A percentile compares a stretch with the other conserved stretches of the same genome.
phyloP scores from a whole-genome alignment of 192 early-diverging fungal genomes.

The Coemansia sp. region DNA sequence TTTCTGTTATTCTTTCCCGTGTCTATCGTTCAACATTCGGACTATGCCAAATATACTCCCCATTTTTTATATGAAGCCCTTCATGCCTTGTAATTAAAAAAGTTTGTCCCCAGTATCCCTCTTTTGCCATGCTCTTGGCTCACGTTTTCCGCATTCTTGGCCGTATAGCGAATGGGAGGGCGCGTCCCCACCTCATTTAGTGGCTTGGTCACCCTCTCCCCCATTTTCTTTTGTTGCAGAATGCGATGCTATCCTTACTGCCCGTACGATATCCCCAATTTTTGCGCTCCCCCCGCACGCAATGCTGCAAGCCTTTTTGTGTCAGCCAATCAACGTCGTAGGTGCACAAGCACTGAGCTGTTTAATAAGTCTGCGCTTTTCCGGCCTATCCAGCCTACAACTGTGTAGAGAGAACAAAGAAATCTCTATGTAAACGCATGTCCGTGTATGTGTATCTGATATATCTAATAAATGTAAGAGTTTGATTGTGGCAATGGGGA shows the following conservation, averaged over 20 bases:
- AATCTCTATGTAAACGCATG: neutral
- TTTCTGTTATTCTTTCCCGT: neutral
- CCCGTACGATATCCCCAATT: neutral
- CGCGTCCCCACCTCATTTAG: neutral
- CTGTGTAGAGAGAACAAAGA: neutral
- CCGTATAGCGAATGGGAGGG: neutral
- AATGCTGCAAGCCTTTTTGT: neutral
- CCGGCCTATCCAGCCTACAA: neutral
- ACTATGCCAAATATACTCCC: neutral
- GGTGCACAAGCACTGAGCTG: neutral
- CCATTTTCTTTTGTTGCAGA: neutral
- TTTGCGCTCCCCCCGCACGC: neutral
- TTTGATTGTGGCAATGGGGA: neutral
- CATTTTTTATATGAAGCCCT: neutral
- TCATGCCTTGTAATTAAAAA: neutral
- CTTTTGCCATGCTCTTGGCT: neutral
- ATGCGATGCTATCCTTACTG: conserved; percentile 3
- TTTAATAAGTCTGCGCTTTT: no score
- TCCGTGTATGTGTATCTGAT: neutral
- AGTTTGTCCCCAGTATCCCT: neutral
- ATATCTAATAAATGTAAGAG: neutral
- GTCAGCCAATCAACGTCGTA: neutral
- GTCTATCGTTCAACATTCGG: neutral
- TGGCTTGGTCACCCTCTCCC: neutral
- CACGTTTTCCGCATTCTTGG: conserved; percentile 5